phyloP scores from a whole-genome alignment of 306 rosid genomes.

The Alnus rubra region DNA sequence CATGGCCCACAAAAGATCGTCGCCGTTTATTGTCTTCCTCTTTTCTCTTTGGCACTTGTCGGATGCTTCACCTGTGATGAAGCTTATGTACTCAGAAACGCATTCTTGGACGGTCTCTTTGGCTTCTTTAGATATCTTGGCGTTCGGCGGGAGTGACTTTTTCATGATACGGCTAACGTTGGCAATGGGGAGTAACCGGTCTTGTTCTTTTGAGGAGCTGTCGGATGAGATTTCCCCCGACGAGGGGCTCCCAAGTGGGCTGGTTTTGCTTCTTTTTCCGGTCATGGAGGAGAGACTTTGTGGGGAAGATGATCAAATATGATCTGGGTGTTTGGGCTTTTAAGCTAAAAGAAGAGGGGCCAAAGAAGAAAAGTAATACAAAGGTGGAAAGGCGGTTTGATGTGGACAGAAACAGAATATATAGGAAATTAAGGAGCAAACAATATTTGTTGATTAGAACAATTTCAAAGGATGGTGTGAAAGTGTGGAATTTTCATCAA shows the following conservation, averaged over 20 bases:
- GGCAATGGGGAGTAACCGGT: constrained; percentile 83
- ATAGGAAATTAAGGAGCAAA: too few relatives aligned
- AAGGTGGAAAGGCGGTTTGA: constrained; percentile 41
- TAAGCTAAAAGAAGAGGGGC: constrained; percentile 6
- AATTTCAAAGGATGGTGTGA: too few relatives aligned
- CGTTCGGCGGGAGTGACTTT: constrained; percentile 77
- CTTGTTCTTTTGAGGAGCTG: constrained; percentile 65
- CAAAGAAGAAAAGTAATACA: background rate
- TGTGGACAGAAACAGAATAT: constrained; percentile 17
- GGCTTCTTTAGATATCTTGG: constrained; percentile 83
- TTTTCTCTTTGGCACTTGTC: constrained; percentile 83
- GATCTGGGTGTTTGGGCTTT: constrained; percentile 28
- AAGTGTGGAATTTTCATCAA: too few relatives aligned
- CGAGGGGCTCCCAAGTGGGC: constrained; percentile 74
- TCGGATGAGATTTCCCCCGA: constrained; percentile 62
- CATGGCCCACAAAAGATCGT: constrained; percentile 93
- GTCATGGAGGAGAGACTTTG: constrained; percentile 38
- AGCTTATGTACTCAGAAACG: constrained; percentile 88
- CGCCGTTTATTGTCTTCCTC: constrained; percentile 87
- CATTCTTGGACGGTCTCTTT: constrained; percentile 88
- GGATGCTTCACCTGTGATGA: constrained; percentile 91
- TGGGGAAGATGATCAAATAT: constrained; percentile 28
- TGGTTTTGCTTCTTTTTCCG: constrained; percentile 53
- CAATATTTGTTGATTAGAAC: too few relatives aligned
- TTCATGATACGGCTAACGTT: constrained; percentile 90